Evolutionary conservation across 2,329 filamentous ascomycete genomes (phyloP).

Genomic region (Domatiomyces globalis): DNA sequence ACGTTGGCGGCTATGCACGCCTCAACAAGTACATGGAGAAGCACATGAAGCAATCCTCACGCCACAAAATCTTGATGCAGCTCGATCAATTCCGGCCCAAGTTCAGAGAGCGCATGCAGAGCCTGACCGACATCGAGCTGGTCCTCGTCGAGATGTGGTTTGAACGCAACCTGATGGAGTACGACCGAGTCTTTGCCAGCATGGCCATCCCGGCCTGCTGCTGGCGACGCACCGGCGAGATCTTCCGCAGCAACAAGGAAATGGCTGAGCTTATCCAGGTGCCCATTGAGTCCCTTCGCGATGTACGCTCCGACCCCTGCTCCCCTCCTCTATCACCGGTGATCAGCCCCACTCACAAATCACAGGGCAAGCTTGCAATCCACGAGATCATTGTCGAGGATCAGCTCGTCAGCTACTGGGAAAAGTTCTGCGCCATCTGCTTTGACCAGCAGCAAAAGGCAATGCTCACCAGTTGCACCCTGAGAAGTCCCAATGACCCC

Average conservation of each 20-base stretch:
- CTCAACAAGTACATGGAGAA: slow-evolving; percentile 84
- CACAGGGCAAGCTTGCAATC: slow-evolving; percentile 77
- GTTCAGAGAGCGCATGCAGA: slow-evolving; percentile 88
- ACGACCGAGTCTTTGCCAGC: slow-evolving; percentile 93
- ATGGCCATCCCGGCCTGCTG: slow-evolving; percentile 98
- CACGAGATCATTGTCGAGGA: slow-evolving; percentile 95
- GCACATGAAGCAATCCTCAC: slow-evolving; percentile 66
- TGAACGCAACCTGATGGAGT: slow-evolving; percentile 89
- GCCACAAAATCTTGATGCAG: slow-evolving; percentile 82
- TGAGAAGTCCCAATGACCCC: slow-evolving; percentile 66
- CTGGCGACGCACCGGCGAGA: slow-evolving; percentile 92
- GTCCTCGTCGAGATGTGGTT: slow-evolving; percentile 99
- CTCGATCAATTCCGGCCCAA: slow-evolving; percentile 88
- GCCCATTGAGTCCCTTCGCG: slow-evolving; percentile 75
- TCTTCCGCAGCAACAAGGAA: slow-evolving; percentile 93
- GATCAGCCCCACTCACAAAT: slow-evolving; percentile 1
- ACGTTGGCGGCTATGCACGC: slow-evolving; percentile 87
- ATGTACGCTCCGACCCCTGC: slow-evolving; percentile 46
- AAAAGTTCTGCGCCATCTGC: slow-evolving; percentile 95
- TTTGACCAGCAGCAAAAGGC: slow-evolving; percentile 92
- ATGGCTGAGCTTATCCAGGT: slow-evolving; percentile 96
- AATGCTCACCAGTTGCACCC: slow-evolving; percentile 78
- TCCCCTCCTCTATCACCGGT: slow-evolving; percentile 1
- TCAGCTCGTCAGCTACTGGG: slow-evolving; percentile 93
- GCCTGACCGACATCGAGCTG: slow-evolving; percentile 81